These are phyloP conservation scores for Phoenix roebelenii DNA, from an alignment of 176 grass and related monocot genomes.

Conservation along the genomic window DNA sequence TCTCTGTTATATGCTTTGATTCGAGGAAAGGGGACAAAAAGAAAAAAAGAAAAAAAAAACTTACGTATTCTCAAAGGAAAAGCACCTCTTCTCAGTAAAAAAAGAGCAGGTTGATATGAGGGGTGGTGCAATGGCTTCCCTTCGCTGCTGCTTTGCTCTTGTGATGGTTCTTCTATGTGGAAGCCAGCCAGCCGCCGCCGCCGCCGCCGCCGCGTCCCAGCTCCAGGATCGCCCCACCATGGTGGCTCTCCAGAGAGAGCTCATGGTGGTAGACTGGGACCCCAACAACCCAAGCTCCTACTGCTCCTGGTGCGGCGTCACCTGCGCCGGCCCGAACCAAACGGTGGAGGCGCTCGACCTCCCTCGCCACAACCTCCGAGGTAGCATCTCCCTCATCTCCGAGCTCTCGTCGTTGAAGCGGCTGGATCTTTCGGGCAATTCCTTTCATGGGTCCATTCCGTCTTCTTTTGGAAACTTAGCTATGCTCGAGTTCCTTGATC, in stretches of 20 bases:
- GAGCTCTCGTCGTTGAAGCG: constrained; percentile 26
- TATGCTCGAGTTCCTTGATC: constrained; percentile 60
- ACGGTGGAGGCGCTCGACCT: constrained; percentile 58
- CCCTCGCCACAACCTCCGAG: constrained; percentile 40
- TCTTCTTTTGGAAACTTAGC: constrained; percentile 22
- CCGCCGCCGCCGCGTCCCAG: not conserved
- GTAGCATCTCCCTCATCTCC: constrained; percentile 44
- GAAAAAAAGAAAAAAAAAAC: too few relatives aligned
- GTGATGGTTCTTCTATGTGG: not conserved
- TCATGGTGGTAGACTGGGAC: constrained; percentile 50
- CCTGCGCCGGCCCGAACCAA: constrained; percentile 28
- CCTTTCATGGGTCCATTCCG: constrained; percentile 38
- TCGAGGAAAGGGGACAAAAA: too few relatives aligned
- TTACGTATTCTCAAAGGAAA: too few relatives aligned
- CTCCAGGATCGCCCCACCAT: constrained; percentile 36
- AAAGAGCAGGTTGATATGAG: too few relatives aligned
- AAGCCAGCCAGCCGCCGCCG: not conserved
- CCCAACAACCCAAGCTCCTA: constrained; percentile 11
- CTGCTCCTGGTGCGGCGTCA: constrained; percentile 77
- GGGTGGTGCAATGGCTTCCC: not conserved
- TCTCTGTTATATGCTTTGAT: too few relatives aligned
- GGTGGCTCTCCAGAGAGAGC: constrained; percentile 49
- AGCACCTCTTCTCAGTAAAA: too few relatives aligned
- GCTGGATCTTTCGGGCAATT: constrained; percentile 73
- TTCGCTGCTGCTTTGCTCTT: not conserved